phyloP scores from a whole-genome alignment of 2,329 filamentous ascomycete genomes.

The Aspergillus ochraceoroseus region DNA sequence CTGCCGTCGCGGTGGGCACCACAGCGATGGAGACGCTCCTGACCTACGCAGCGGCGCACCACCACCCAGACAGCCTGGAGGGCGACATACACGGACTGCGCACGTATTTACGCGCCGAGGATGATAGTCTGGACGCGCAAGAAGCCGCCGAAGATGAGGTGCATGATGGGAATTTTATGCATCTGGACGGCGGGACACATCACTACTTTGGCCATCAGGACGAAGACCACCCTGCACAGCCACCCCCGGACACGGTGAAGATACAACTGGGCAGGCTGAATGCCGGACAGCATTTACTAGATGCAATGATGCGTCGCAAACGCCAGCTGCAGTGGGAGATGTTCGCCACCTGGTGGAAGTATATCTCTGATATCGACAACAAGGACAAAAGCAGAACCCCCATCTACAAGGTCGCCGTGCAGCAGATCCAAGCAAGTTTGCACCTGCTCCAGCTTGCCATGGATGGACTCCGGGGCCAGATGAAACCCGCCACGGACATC shows the following conservation, averaged over 20 bases:
- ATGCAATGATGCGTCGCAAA: slow-evolving; percentile 12
- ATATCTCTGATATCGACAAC: slow-evolving; percentile 19
- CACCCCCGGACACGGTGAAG: neutral
- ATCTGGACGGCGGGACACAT: slow-evolving; percentile 1
- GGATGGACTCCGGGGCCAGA: neutral
- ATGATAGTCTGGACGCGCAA: slow-evolving; percentile 19
- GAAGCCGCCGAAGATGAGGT: slow-evolving; percentile 18
- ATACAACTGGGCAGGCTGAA: neutral
- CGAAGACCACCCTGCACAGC: neutral
- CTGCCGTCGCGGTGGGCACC: slow-evolving; percentile 25
- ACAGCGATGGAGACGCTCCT: slow-evolving; percentile 41
- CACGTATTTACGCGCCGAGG: slow-evolving; percentile 10
- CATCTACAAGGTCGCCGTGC: neutral
- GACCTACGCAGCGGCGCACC: slow-evolving; percentile 30
- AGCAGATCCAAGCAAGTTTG: neutral
- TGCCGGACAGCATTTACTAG: neutral
- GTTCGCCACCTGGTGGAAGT: slow-evolving; percentile 45
- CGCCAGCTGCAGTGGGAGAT: slow-evolving; percentile 38
- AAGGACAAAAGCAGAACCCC: slow-evolving; percentile 10
- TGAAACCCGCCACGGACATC: neutral
- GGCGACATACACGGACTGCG: slow-evolving; percentile 9
- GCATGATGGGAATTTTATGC: slow-evolving; percentile 14
- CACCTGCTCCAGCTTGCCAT: neutral
- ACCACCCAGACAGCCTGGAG: slow-evolving; percentile 2
- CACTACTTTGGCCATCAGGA: slow-evolving; percentile 1